Base-by-base conservation (phyloP, 2,329 filamentous ascomycete species). In the Cyphellophora attinorum region DNA sequence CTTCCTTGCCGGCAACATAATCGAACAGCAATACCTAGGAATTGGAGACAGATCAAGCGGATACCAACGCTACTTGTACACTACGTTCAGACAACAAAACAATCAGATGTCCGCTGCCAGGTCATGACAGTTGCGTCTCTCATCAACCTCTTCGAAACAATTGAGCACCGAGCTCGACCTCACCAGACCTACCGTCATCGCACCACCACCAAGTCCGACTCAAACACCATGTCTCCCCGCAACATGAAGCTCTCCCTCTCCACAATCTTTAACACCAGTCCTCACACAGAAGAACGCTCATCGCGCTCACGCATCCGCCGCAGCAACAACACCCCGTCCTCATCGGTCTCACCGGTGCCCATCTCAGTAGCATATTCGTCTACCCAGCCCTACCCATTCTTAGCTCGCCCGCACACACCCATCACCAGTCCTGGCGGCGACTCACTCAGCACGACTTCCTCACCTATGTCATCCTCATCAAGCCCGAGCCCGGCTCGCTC, bases 361-460 rank as follows among this genome's bases (percentile, higher is more conserved):
- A 8, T n/a, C 21, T 25, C 21, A 8, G n/a, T 25, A n/a, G 21
- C 8, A 8, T n/a, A 8, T 8, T 25, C 21, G n/a, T n/a, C 21
- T n/a, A 25, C 21, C 8, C 21, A 8, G n/a, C 8, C 21, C 21
- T 25, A 25, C n/a, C 21, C 21, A 8, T 25, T 25, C 21, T n/a
- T 25, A 8, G n/a, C 8, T n/a, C 21, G 21, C 21, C 21, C 21
- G n/a, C 21, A 25, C 21, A 25, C 21, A n/a, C 21, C 21, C 21
- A 25, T n/a, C 21, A 25, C 8, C 21, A 25, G 8, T 25, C n/a
- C n/a, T n/a, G n/a, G n/a, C n/a, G n/a, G n/a, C n/a, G n/a, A n/a
- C n/a, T n/a, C n/a, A n/a, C n/a, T n/a, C n/a, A n/a, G n/a, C 50
- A 44, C 43, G 43, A 48, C 40, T 42, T 51, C 41, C 40, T 49